Percentiles rank a stretch among this genome's conserved stretches.
Conservation (phyloP, 352 stramenopile genomes). For the Phytophthora multivora region DNA sequence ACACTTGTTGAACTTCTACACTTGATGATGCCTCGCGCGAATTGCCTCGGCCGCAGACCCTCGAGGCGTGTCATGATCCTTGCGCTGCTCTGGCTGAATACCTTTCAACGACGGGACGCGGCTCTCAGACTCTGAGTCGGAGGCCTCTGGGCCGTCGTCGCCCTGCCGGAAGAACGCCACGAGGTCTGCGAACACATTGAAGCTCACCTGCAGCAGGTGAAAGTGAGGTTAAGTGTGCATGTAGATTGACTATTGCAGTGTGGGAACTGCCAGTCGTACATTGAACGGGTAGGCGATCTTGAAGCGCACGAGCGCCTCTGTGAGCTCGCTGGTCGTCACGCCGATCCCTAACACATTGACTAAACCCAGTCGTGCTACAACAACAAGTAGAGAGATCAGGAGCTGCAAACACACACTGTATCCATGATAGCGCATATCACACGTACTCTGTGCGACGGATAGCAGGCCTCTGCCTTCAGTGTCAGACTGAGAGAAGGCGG, state of each 20-base stretch:
- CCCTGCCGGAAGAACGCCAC: slow-evolving; percentile 39
- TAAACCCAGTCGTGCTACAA: slow-evolving; percentile 59
- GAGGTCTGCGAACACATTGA: slow-evolving; percentile 66
- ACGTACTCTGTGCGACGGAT: slow-evolving; percentile 57
- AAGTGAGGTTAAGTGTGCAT: too few species aligned
- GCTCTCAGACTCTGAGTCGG: not conserved
- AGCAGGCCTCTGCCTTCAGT: slow-evolving; percentile 41
- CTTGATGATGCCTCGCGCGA: slow-evolving; percentile 6
- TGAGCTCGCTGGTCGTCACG: slow-evolving; percentile 49
- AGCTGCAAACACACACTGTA: not conserved
- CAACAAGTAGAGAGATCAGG: not conserved
- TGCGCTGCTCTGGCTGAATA: slow-evolving; percentile 8
- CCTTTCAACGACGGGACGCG: slow-evolving; percentile 18
- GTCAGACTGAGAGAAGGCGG: slow-evolving; percentile 62
- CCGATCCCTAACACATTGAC: slow-evolving; percentile 66
- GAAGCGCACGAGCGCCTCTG: slow-evolving; percentile 32
- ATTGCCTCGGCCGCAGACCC: slow-evolving; percentile 40
- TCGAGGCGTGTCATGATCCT: not conserved
- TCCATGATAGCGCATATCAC: not conserved
- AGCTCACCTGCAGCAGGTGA: slow-evolving; percentile 48
- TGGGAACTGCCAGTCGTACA: slow-evolving; percentile 21
- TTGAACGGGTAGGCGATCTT: slow-evolving; percentile 42
- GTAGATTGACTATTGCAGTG: too few species aligned
- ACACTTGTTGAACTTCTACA: slow-evolving; percentile 16
- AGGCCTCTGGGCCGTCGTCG: slow-evolving; percentile 1